phyloP scores from a whole-genome alignment of 495 filamentous ascomycete genomes.

The Aspergillus panamensis region DNA sequence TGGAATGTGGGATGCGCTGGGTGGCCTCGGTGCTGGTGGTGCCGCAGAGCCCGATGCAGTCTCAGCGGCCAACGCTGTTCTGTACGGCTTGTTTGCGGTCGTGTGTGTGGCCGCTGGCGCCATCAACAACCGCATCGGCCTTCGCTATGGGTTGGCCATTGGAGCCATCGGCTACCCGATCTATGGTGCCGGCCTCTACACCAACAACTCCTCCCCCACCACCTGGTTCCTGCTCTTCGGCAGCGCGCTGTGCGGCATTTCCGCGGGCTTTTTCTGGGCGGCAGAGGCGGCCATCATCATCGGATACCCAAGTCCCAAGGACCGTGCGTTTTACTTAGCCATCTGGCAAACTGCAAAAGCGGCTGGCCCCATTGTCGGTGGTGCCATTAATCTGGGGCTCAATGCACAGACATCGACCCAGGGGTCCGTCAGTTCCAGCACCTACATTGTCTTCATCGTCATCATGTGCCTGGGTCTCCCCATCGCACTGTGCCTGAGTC shows the following conservation, averaged over 20 bases:
- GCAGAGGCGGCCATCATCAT: constrained; percentile 64
- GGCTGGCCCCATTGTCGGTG: constrained; percentile 31
- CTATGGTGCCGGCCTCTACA: constrained; percentile 56
- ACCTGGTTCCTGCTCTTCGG: constrained; percentile 62
- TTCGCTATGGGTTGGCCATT: constrained; percentile 55
- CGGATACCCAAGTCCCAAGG: constrained; percentile 57
- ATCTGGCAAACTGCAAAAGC: constrained; percentile 37
- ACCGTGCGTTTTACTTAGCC: constrained; percentile 49
- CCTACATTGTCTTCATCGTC: constrained; percentile 35
- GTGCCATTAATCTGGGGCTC: constrained; percentile 33
- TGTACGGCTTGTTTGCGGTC: constrained; percentile 33
- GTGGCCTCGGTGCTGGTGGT: constrained; percentile 34
- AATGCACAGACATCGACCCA: constrained; percentile 24
- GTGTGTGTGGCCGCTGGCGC: constrained; percentile 34
- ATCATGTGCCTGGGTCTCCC: constrained; percentile 37
- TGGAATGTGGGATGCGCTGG: constrained; percentile 37
- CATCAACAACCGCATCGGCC: constrained; percentile 52
- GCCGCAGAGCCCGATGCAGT: constrained; percentile 34
- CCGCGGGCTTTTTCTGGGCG: constrained; percentile 64
- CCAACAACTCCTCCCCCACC: constrained; percentile 59
- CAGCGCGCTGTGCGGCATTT: constrained; percentile 60
- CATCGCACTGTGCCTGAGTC: constrained; percentile 28
- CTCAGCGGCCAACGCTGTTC: constrained; percentile 31
- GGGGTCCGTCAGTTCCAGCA: constrained; percentile 28
- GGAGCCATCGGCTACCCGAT: constrained; percentile 48